These are phyloP conservation scores for Eutrema yunnanense DNA, from an alignment of 345 rosid species.

Conservation along the genomic window DNA sequence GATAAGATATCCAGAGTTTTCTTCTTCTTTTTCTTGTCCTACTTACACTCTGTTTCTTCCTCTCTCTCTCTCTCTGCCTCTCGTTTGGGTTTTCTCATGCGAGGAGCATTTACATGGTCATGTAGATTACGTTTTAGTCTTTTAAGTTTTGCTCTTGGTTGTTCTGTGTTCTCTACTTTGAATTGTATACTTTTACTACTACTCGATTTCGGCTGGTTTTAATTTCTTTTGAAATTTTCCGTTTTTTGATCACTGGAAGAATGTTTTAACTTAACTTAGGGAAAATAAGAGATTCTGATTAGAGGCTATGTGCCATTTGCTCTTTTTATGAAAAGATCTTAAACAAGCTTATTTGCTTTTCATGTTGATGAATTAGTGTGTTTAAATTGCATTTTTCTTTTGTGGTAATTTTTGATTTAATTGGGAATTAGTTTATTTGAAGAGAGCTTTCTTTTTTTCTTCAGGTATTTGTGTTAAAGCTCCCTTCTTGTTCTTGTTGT, in stretches of 20 bases:
- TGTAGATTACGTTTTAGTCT: neutral
- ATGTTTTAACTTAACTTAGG: neutral
- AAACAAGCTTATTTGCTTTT: neutral
- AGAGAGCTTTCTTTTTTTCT: neutral
- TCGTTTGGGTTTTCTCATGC: constrained; percentile 2
- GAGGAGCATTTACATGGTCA: neutral
- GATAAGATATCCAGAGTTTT: neutral
- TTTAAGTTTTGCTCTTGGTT: constrained; percentile 1
- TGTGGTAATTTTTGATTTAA: neutral
- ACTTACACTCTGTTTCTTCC: constrained; percentile 21
- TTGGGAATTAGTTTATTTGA: neutral
- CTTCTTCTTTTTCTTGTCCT: neutral
- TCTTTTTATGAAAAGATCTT: neutral
- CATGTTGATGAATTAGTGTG: neutral
- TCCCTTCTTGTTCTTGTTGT: neutral
- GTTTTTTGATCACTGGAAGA: neutral
- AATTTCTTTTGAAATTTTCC: neutral
- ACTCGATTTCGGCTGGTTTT: neutral
- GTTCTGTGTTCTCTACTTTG: neutral
- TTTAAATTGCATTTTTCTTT: neutral
- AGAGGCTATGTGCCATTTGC: neutral
- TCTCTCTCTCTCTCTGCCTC: constrained; percentile 10
- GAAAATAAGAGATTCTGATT: neutral
- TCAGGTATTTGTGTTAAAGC: constrained; percentile 16
- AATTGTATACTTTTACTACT: neutral